phyloP scores from a whole-genome alignment of 2,329 filamentous ascomycete genomes.

The Trichoderma simmonsii region DNA sequence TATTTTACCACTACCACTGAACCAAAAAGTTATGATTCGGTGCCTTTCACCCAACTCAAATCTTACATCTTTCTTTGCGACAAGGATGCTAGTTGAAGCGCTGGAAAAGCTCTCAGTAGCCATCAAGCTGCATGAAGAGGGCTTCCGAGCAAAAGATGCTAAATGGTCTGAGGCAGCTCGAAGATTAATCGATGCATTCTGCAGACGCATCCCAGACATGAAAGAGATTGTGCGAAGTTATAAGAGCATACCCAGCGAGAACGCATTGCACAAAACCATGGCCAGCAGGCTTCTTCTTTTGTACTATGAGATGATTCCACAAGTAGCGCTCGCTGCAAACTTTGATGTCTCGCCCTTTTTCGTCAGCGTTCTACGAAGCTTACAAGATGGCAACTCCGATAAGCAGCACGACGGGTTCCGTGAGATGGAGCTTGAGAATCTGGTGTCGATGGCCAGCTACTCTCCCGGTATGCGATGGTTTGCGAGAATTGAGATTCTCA shows the following conservation, averaged over 20 bases:
- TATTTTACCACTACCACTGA: constrained; percentile 78
- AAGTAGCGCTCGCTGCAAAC: constrained; percentile 74
- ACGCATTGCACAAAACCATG: constrained; percentile 73
- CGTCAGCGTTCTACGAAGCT: constrained; percentile 60
- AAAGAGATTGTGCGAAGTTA: constrained; percentile 77
- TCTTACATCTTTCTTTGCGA: constrained; percentile 78
- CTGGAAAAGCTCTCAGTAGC: constrained; percentile 72
- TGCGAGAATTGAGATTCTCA: constrained; percentile 64
- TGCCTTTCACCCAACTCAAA: constrained; percentile 76
- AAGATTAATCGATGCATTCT: constrained; percentile 71
- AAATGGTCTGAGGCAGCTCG: constrained; percentile 69
- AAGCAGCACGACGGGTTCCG: constrained; percentile 52
- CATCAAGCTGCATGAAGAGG: constrained; percentile 57
- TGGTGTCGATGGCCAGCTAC: constrained; percentile 74
- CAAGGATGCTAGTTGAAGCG: constrained; percentile 73
- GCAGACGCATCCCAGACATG: constrained; percentile 72
- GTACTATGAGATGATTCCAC: constrained; percentile 83
- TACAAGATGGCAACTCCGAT: constrained; percentile 54
- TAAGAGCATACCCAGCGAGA: constrained; percentile 63
- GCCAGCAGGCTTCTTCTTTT: constrained; percentile 73
- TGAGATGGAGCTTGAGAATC: constrained; percentile 73
- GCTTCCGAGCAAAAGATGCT: constrained; percentile 34
- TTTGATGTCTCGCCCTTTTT: constrained; percentile 84
- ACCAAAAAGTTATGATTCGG: constrained; percentile 71
- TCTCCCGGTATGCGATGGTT: constrained; percentile 92